Base-by-base conservation (phyloP, 192 early-diverging fungal genomes). In the Coemansia sp. region DNA sequence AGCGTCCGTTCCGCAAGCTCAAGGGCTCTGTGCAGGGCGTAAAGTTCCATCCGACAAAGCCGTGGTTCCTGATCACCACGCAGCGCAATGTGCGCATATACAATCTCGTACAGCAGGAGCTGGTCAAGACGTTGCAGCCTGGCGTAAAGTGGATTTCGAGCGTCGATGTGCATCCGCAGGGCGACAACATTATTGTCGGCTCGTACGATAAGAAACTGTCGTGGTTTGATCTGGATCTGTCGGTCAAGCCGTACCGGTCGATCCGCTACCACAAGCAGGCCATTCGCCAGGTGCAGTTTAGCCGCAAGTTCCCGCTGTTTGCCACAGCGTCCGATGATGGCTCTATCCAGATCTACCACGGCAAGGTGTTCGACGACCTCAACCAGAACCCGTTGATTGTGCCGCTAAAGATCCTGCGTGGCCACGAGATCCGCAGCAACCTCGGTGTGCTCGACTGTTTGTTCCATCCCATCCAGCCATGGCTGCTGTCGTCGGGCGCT, bases 171-270 rank as follows among this genome's bases (percentile, higher is more conserved):
- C 97, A 99, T 71, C 94, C 97, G 26, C 84, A 82, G 62, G 97
- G 95, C 56, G 96, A 99, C 68, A 94, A 99, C 79, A 74, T 99
- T 54, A 90, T 99, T 55, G 86, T 97, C 58, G 97, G 97, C 37
- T 92, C 88, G 17, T 99, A 94, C 64, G 97, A 99, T 66, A 94
- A 93, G 73, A 89, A 90, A 53, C 84, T 98, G 25, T 89, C 89
- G 60, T 99, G 97, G 97, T 99, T 97, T 65, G 97, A 99, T 75
- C 79, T 96, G 71, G 97, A 99, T 77, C 81, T 99, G 56, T 89
- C 89, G 3, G 74, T 87, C 61, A 95, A 90, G 76, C 95, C 97
- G 20, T 99, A 95, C 81, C 93, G 91, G 66, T 91, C 91, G 18
- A 85, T 99, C 56, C 80, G 92, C 67, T 91, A 92, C 81, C 97